Conservation (phyloP, 345 rosid genomes). For the Euphorbia lathyris region DNA sequence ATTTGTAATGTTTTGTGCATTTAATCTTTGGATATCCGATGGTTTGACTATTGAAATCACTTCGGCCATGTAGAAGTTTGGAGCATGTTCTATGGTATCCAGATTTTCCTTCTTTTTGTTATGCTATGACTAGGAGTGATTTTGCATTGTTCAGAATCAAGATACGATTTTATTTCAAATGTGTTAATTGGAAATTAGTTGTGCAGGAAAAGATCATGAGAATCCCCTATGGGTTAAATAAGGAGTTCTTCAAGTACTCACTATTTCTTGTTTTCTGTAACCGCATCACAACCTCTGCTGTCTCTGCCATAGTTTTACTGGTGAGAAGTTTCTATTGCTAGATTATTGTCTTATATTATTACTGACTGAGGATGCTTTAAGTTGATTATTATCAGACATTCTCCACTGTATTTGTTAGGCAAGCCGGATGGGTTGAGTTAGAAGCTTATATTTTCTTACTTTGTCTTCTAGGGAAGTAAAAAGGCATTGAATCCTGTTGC, state of each 20-base stretch:
- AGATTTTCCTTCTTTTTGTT: background rate
- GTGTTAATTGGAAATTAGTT: background rate
- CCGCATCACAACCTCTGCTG: slow-evolving; percentile 77
- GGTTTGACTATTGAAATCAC: no score
- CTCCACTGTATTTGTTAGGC: background rate
- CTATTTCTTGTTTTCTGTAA: slow-evolving; percentile 94
- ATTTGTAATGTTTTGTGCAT: background rate
- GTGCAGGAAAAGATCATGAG: slow-evolving; percentile 89
- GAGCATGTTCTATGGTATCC: background rate
- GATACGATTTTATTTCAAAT: background rate
- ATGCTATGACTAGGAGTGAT: background rate
- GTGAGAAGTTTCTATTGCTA: slow-evolving; percentile 29
- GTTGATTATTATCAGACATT: background rate
- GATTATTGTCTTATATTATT: background rate
- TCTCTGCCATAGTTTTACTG: slow-evolving; percentile 73
- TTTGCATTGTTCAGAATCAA: background rate
- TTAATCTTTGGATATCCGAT: background rate
- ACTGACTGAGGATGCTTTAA: background rate
- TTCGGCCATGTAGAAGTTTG: no score
- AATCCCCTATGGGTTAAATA: slow-evolving; percentile 80
- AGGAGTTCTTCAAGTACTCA: slow-evolving; percentile 75
- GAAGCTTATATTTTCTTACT: slow-evolving; percentile 1
- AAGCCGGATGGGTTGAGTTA: background rate
- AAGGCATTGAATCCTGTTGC: slow-evolving; percentile 87
- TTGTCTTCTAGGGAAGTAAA: slow-evolving; percentile 60